Percentiles rank a stretch among this genome's conserved stretches.
These are phyloP conservation scores for Niveomyces coronatus DNA, from an alignment of 2,329 filamentous ascomycete species.

Conservation along the genomic window DNA sequence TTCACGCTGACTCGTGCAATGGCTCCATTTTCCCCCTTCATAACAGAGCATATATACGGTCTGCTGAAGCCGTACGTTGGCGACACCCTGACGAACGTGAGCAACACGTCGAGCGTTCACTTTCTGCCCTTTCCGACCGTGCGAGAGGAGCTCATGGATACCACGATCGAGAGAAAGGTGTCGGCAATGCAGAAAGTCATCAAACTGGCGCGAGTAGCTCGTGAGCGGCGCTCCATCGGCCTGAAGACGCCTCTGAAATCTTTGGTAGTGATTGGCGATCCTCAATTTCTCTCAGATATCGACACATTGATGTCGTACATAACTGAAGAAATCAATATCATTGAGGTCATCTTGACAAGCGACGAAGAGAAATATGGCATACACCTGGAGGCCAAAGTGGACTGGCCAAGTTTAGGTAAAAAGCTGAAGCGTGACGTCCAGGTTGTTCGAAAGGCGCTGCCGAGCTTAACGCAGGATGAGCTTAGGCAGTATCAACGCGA, in stretches of 20 bases:
- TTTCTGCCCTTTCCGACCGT: conserved; percentile 88
- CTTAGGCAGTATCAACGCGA: too few species aligned
- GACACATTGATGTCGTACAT: conserved; percentile 82
- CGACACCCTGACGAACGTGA: conserved; percentile 59
- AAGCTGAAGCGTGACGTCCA: conserved; percentile 93
- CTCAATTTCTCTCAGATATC: conserved; percentile 77
- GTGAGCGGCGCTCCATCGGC: conserved; percentile 75
- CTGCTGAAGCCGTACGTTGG: conserved; percentile 76
- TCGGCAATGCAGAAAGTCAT: conserved; percentile 92
- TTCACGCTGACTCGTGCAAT: conserved; percentile 81
- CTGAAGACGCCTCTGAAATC: conserved; percentile 88
- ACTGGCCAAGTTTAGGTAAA: conserved; percentile 92
- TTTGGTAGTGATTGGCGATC: conserved; percentile 73
- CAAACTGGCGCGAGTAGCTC: conserved; percentile 74
- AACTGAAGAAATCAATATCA: conserved; percentile 81
- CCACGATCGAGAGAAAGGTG: conserved; percentile 75
- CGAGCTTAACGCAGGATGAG: conserved; percentile 59
- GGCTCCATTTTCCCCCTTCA: conserved; percentile 90
- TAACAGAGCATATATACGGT: conserved; percentile 89
- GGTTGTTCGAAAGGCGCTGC: conserved; percentile 84
- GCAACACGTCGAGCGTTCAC: conserved; percentile 75
- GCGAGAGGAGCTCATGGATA: conserved; percentile 77
- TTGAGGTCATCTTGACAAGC: conserved; percentile 70
- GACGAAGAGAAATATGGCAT: conserved; percentile 90
- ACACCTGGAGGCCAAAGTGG: conserved; percentile 78